A percentile compares a stretch with the other conserved stretches of the same genome.
Evolutionary conservation across 192 early-diverging fungal species (phyloP).

Genomic region (Linnemannia elongata): DNA sequence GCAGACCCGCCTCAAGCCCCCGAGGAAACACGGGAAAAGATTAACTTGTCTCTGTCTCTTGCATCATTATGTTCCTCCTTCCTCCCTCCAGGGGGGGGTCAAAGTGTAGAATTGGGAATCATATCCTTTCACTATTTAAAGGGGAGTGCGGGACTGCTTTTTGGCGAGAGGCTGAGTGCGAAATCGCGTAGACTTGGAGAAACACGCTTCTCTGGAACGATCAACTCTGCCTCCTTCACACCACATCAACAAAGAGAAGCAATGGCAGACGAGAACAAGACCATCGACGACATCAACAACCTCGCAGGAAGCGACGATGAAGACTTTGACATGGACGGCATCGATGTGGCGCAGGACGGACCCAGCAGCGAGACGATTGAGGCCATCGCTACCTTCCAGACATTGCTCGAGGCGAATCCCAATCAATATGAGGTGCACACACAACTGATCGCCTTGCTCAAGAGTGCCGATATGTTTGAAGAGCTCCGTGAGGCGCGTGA

Average conservation of each 20-base stretch:
- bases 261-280: not conserved
- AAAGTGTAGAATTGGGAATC: too few relatives aligned
- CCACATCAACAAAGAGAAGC: not conserved
- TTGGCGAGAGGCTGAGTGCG: not conserved
- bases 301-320: conserved; percentile 28
- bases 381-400: conserved; percentile 18
- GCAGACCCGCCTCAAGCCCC: too few relatives aligned
- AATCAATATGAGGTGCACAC: conserved; percentile 70
- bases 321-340: conserved; percentile 26
- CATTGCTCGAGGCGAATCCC: conserved; percentile 40
- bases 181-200: not conserved
- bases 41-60: not conserved
- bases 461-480: conserved; percentile 56
- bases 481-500: conserved; percentile 68
- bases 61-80: not conserved
- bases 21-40: not conserved
- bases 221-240: not conserved
- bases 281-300: conserved; percentile 20
- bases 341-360: not conserved
- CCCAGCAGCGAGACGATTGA: conserved; percentile 16
- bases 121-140: too few relatives aligned
- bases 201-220: not conserved
- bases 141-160: not conserved
- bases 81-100: not conserved
- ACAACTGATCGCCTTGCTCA: conserved; percentile 59